Conservation (phyloP, 2,329 filamentous ascomycete species). For the Canariomyces notabilis region DNA sequence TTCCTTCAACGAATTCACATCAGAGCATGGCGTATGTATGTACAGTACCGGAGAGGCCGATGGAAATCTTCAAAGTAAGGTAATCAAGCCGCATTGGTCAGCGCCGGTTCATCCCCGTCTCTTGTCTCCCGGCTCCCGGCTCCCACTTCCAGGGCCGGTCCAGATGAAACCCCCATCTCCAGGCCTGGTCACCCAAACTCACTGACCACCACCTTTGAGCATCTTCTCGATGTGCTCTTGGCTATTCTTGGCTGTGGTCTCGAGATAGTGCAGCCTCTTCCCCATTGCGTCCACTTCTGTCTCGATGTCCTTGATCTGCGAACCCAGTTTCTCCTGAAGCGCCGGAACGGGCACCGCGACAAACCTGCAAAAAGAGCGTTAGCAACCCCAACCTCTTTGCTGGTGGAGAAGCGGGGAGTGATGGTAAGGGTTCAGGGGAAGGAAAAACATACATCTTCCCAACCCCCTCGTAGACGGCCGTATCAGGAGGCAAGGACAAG, state of each 20-base stretch:
- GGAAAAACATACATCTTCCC: constrained; percentile 77
- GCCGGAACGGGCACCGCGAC: constrained; percentile 68
- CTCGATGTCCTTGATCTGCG: constrained; percentile 70
- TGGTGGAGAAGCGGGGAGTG: not conserved
- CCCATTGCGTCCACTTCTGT: constrained; percentile 74
- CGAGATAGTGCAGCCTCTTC: constrained; percentile 87
- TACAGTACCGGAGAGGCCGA: too few species aligned
- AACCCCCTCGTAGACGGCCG: constrained; percentile 86
- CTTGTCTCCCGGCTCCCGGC: too few species aligned
- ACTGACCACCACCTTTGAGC: constrained; percentile 48
- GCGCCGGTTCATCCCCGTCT: too few species aligned
- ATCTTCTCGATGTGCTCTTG: constrained; percentile 87
- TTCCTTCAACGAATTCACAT: too few species aligned
- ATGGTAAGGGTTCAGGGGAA: not conserved
- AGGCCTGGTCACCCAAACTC: constrained; percentile 9
- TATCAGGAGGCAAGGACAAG: constrained; percentile 66
- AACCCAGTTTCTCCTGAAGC: constrained; percentile 69
- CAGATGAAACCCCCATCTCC: not conserved
- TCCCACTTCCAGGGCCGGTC: too few species aligned
- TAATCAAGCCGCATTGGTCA: too few species aligned
- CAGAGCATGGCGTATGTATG: too few species aligned
- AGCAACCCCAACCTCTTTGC: not conserved
- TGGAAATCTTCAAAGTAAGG: too few species aligned
- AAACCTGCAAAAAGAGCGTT: constrained; percentile 59
- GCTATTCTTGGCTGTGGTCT: constrained; percentile 94